Conservation (phyloP, 2,329 filamentous ascomycete genomes). For the Metarhizium album region DNA sequence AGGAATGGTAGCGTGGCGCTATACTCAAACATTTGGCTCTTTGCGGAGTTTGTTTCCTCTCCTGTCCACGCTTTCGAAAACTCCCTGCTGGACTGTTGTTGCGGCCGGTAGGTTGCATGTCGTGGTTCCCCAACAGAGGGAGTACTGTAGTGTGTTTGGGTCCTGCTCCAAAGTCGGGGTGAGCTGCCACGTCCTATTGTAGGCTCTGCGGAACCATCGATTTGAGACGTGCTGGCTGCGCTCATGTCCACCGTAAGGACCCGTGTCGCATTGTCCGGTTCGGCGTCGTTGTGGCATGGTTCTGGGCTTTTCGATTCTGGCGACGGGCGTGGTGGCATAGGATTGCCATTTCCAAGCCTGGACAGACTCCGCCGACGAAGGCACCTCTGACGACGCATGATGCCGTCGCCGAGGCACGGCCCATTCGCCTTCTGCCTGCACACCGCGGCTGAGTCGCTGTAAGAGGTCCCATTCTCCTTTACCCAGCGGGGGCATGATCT, state of each 20-base stretch:
- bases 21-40: constrained; percentile 4
- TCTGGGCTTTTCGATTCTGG: constrained; percentile 25
- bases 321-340: constrained; percentile 28
- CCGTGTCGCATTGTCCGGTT: constrained; percentile 25
- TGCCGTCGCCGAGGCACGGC: constrained; percentile 23
- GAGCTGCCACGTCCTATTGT: constrained; percentile 33
- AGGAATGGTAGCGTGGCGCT: not conserved
- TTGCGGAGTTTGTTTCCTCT: constrained; percentile 13
- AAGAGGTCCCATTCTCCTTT: constrained; percentile 45
- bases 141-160: constrained; percentile 18
- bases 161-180: constrained; percentile 30
- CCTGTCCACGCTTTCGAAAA: constrained; percentile 38
- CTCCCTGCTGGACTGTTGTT: constrained; percentile 23
- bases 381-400: constrained; percentile 8
- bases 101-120: constrained; percentile 19
- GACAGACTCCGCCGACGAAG: not conserved
- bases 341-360: constrained; percentile 31
- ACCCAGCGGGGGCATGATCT: constrained; percentile 43
- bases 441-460: constrained; percentile 32
- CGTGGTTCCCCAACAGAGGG: constrained; percentile 36
- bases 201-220: constrained; percentile 37
- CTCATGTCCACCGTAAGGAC: constrained; percentile 25
- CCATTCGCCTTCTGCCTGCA: constrained; percentile 25
- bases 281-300: constrained; percentile 22
- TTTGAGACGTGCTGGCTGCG: constrained; percentile 22